These are phyloP conservation scores for Heterobasidion parviporum DNA, from an alignment of 1,284 basidiomycete species.

Conservation along the genomic window DNA sequence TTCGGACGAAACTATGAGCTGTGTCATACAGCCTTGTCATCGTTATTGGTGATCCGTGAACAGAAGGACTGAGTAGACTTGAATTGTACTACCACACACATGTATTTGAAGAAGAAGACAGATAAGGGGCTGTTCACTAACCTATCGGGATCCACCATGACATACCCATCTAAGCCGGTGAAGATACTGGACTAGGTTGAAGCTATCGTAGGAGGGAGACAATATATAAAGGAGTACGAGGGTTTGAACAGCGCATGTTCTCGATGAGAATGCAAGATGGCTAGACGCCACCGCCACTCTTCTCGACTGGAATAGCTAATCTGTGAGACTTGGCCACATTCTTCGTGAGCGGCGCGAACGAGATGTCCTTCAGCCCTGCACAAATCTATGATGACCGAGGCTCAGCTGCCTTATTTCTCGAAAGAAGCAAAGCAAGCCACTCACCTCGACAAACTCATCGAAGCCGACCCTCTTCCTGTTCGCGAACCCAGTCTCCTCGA, in stretches of 20 bases:
- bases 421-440: slow-evolving; percentile 15
- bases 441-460: slow-evolving; percentile 77
- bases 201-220: no score
- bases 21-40: not conserved
- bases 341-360: slow-evolving; percentile 40
- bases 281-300: slow-evolving; percentile 72
- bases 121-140: no score
- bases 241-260: no score
- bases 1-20: slow-evolving; percentile 2
- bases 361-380: slow-evolving; percentile 75
- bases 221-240: no score
- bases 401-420: not conserved
- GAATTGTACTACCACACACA: no score
- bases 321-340: slow-evolving; percentile 33
- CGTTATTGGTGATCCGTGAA: not conserved
- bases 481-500: slow-evolving; percentile 68
- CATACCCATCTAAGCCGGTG: no score
- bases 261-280: no score
- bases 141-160: no score
- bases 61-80: no score
- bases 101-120: no score
- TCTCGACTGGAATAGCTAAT: slow-evolving; percentile 73
- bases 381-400: slow-evolving; percentile 47
- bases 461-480: slow-evolving; percentile 50
- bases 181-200: no score